Evolutionary conservation across 352 stramenopile genomes (phyloP), one percentile per base, ranked within the genome.

Genomic region (Bremia lactucae): DNA sequence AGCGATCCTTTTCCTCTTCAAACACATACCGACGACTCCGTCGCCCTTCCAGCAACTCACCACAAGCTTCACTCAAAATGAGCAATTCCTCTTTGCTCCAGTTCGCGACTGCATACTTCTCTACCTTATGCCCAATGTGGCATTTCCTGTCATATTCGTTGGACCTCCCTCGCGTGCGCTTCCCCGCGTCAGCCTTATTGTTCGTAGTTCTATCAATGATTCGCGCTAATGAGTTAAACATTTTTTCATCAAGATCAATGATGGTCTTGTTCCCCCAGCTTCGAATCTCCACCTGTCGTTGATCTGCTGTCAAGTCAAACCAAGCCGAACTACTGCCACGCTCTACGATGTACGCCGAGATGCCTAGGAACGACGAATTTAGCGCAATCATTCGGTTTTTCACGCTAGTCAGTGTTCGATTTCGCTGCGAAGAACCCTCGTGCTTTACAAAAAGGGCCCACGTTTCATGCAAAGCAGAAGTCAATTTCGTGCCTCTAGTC

Each of bases 351-450:
- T 49, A 71, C 6, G 44, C 35, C 3, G 55, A 50, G 21, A 71
- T 60, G 19, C 36, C 24, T 16, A 42, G 29, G 19, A 55, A 71
- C 6, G 56, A 56, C 26, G 49, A 54, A 40, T 67, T 67, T 23
- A 71, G 33, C 31, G 60, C 54, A 21, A 66, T 70, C 60, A 70
- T 67, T 42, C 66, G 66, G 45, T 65, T 65, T 23, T 57, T 57
- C 20, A 70, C 57, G 8, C 55, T 65, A 10, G 52, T 46, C 13
- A 63, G 46, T 8, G 36, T 64, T 15, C 60, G 60, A 40, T 40
- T 47, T 5, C 42, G 37, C 19, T 55, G 43, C 2, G 35, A 43
- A 4, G 36, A 14, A 0, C 52, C 56, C n/a, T 61, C 36, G 24
- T 52, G 35, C 24, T 58, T 65, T 15, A 37, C 43, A 24, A 70